Percentiles rank a stretch among this genome's conserved stretches.
Evolutionary conservation across 2,329 filamentous ascomycete species (phyloP).

Genomic region (Orbilia oligospora): DNA sequence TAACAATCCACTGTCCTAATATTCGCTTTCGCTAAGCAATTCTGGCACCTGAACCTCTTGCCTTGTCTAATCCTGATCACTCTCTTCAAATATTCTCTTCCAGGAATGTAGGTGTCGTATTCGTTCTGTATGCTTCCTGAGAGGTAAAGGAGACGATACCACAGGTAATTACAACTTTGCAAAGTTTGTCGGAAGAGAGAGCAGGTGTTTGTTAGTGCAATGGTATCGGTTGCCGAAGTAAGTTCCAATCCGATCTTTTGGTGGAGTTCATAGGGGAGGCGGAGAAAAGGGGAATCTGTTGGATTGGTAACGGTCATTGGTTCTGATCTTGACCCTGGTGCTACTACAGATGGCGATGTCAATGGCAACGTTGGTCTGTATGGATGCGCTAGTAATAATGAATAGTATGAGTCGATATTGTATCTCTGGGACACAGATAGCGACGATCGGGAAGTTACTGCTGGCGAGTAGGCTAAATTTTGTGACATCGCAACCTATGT

Average conservation of each 20-base stretch:
- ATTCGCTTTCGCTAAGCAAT: background rate
- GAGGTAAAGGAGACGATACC: constrained; percentile 28
- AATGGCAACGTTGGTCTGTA: background rate
- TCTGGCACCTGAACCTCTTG: constrained; percentile 45
- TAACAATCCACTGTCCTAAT: constrained; percentile 39
- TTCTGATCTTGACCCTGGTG: background rate
- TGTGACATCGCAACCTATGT: too few relatives aligned
- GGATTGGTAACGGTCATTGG: background rate
- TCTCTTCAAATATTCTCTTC: constrained; percentile 14
- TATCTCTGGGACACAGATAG: too few relatives aligned
- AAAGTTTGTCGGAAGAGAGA: background rate
- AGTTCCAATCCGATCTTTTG: constrained; percentile 35
- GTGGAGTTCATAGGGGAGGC: constrained; percentile 45
- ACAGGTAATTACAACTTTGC: constrained; percentile 20
- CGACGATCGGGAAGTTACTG: too few relatives aligned
- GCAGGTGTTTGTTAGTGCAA: constrained; percentile 10
- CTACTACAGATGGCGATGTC: background rate
- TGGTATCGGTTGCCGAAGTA: background rate
- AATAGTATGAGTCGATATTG: too few relatives aligned
- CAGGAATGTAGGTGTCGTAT: constrained; percentile 26
- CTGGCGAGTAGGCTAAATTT: too few relatives aligned
- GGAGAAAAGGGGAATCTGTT: background rate
- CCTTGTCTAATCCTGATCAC: constrained; percentile 18
- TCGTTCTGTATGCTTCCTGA: constrained; percentile 28
- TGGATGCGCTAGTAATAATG: too few relatives aligned